phyloP scores from a whole-genome alignment of 768 basidiomycete species.

The Pulveroboletus sp. region DNA sequence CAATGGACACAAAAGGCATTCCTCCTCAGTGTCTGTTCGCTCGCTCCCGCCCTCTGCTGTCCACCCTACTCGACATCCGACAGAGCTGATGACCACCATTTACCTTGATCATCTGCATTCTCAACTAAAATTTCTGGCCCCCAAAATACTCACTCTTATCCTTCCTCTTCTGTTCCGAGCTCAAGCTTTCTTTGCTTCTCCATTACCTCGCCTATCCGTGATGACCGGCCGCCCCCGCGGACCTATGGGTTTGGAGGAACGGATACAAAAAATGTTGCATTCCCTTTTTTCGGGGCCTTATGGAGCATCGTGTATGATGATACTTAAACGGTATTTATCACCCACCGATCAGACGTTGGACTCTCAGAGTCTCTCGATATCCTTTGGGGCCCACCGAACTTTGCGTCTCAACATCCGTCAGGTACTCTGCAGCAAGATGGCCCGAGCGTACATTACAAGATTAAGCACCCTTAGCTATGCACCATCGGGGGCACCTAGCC shows the following conservation, averaged over 20 bases:
- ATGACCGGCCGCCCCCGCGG: constrained; percentile 33
- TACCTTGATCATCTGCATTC: constrained; percentile 62
- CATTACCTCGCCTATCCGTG: constrained; percentile 65
- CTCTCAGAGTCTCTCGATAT: constrained; percentile 33
- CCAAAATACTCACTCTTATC: constrained; percentile 48
- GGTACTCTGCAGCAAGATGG: constrained; percentile 56
- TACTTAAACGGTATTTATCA: constrained; percentile 54
- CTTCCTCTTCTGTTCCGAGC: constrained; percentile 73
- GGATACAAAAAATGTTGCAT: constrained; percentile 52
- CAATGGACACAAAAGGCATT: constrained; percentile 51
- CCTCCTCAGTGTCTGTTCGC: constrained; percentile 54
- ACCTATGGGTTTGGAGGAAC: constrained; percentile 43
- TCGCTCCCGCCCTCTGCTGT: constrained; percentile 35
- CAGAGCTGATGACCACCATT: constrained; percentile 58
- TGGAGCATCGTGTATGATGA: constrained; percentile 56
- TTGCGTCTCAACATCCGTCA: constrained; percentile 61
- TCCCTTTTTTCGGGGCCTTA: constrained; percentile 62
- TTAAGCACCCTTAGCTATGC: constrained; percentile 50
- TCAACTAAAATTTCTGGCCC: constrained; percentile 55
- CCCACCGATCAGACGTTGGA: constrained; percentile 25
- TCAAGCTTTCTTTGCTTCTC: constrained; percentile 58
- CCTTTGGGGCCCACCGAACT: constrained; percentile 58
- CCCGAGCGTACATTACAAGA: constrained; percentile 59
- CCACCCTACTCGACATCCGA: constrained; percentile 41
- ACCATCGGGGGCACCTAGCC: constrained; percentile 53